phyloP scores from a whole-genome alignment of 495 filamentous ascomycete genomes.

The Penicillium mononematosum region DNA sequence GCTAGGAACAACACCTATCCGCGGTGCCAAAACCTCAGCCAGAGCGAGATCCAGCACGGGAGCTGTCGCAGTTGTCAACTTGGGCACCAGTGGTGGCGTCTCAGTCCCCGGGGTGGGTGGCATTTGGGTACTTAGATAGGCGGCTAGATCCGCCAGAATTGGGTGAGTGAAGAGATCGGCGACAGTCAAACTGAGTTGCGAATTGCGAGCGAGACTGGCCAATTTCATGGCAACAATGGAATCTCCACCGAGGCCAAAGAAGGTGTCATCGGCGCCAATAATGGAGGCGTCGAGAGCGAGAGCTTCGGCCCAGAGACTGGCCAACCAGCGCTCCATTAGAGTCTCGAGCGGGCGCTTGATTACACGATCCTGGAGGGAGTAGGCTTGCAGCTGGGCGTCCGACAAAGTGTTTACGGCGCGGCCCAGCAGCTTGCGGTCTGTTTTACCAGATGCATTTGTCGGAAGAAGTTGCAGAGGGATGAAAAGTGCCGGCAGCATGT shows the following conservation, averaged over 20 bases:
- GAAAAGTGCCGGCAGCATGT: slow-evolving; percentile 30
- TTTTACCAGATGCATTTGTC: slow-evolving; percentile 41
- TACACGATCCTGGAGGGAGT: neutral
- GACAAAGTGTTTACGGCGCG: slow-evolving; percentile 19
- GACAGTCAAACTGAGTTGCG: slow-evolving; percentile 15
- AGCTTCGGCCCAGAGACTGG: slow-evolving; percentile 31
- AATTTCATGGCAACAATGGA: slow-evolving; percentile 29
- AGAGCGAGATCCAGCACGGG: slow-evolving; percentile 19
- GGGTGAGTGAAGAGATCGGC: slow-evolving; percentile 36
- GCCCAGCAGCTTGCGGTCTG: slow-evolving; percentile 30
- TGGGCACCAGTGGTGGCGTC: slow-evolving; percentile 13
- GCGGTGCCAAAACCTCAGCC: slow-evolving; percentile 14
- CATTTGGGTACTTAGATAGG: slow-evolving; percentile 13
- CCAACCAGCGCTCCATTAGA: slow-evolving; percentile 26
- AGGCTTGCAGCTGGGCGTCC: slow-evolving; percentile 10
- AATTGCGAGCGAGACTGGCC: slow-evolving; percentile 9
- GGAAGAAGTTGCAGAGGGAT: slow-evolving; percentile 28
- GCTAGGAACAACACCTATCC: slow-evolving; percentile 6
- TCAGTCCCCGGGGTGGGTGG: neutral
- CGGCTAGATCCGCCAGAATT: slow-evolving; percentile 24
- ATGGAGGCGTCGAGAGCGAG: slow-evolving; percentile 22
- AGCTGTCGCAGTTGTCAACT: slow-evolving; percentile 29
- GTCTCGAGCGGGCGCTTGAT: neutral
- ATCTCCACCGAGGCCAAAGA: slow-evolving; percentile 29
- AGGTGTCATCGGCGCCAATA: slow-evolving; percentile 25